Percentiles rank a stretch among this genome's conserved stretches.
These are phyloP conservation scores for Trichomonas vaginalis DNA, from an alignment of 208 protist genomes.

Conservation along the genomic window DNA sequence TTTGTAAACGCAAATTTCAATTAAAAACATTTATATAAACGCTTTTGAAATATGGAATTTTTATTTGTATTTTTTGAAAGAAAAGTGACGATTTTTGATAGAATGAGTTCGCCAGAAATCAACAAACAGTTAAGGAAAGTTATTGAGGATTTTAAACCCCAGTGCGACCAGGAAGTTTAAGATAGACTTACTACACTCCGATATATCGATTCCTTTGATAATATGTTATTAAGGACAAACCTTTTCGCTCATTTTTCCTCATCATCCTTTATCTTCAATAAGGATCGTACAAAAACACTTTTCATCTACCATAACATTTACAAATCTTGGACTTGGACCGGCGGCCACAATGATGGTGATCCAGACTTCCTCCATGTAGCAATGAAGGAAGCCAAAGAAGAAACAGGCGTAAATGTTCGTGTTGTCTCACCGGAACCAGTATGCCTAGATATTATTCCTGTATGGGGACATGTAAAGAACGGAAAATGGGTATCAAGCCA, in stretches of 20 bases:
- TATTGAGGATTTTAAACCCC: background rate
- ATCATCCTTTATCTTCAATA: background rate
- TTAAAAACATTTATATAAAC: no score
- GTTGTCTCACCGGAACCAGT: background rate
- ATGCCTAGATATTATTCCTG: background rate
- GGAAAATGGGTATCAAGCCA: background rate
- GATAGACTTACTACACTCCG: background rate
- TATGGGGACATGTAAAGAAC: background rate
- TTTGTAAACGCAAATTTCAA: no score
- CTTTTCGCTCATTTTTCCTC: background rate
- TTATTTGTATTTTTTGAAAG: no score
- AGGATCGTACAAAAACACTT: background rate
- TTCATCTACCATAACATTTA: slow-evolving; percentile 8
- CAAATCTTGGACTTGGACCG: background rate
- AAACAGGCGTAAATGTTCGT: background rate
- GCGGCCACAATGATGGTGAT: background rate
- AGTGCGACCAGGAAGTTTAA: background rate
- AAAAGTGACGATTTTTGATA: no score
- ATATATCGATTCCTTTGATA: background rate
- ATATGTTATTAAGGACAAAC: background rate
- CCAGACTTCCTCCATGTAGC: background rate
- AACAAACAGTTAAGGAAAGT: background rate
- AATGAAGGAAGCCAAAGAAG: background rate
- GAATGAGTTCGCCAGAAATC: background rate
- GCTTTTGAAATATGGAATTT: no score